Evolutionary conservation across 1,284 basidiomycete species (phyloP).

Genomic region (Sporisorium exsertum): DNA sequence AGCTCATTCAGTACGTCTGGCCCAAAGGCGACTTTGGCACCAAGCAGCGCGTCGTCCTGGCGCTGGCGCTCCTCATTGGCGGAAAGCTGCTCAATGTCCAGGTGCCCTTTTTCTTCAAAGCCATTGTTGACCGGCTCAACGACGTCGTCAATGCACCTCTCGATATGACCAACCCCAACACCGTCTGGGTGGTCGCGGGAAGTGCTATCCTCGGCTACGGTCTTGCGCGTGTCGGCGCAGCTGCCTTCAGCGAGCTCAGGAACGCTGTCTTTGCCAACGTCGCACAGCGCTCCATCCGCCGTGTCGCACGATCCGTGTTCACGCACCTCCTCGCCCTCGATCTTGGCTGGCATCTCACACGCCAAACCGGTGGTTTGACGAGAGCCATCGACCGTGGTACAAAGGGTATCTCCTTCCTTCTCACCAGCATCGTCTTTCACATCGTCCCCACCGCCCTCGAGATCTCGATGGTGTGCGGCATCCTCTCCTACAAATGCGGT

Average conservation of each 20-base stretch:
- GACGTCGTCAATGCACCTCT: constrained; percentile 70
- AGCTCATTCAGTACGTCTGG: constrained; percentile 75
- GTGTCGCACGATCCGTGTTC: constrained; percentile 92
- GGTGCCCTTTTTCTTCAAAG: constrained; percentile 95
- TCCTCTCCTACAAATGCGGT: constrained; percentile 95
- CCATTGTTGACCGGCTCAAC: constrained; percentile 88
- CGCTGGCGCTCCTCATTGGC: constrained; percentile 82
- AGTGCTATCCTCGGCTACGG: constrained; percentile 91
- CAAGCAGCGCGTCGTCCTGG: constrained; percentile 81
- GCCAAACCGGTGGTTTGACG: constrained; percentile 95
- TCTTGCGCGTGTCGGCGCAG: constrained; percentile 86
- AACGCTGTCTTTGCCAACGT: constrained; percentile 98
- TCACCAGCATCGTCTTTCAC: constrained; percentile 93
- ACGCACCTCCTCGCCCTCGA: constrained; percentile 91
- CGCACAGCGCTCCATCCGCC: constrained; percentile 91
- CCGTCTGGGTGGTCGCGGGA: constrained; percentile 91
- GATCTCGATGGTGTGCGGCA: constrained; percentile 96
- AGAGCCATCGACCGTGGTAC: constrained; percentile 96
- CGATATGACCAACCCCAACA: constrained; percentile 80
- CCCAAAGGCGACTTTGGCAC: constrained; percentile 73
- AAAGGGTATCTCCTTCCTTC: constrained; percentile 94
- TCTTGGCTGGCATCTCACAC: constrained; percentile 88
- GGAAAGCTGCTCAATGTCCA: constrained; percentile 97
- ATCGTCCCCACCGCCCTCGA: constrained; percentile 95
- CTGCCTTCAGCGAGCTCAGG: constrained; percentile 88